A percentile compares a stretch with the other conserved stretches of the same genome.
Conservation (phyloP, 345 rosid species). For the Aquilaria malaccensis region DNA sequence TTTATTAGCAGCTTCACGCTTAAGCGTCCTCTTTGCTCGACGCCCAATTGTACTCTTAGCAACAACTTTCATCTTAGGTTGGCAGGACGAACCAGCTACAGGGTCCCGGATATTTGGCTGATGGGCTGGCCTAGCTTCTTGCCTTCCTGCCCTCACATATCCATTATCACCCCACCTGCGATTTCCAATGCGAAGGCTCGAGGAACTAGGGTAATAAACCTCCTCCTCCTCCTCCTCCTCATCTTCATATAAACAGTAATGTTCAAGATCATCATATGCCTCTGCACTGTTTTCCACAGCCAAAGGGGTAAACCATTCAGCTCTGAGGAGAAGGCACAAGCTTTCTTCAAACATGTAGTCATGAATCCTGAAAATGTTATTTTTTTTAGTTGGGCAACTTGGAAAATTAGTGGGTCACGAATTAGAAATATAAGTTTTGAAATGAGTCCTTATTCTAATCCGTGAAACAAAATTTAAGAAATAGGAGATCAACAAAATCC, state of each 20-base stretch:
- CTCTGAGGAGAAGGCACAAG: slow-evolving; percentile 82
- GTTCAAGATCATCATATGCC: slow-evolving; percentile 36
- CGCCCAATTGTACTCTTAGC: slow-evolving; percentile 46
- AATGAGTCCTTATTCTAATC: no score
- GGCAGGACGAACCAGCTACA: slow-evolving; percentile 51
- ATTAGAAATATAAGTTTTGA: no score
- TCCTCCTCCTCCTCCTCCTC: slow-evolving; percentile 63
- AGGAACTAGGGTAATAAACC: slow-evolving; percentile 38
- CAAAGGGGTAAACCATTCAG: slow-evolving; percentile 72
- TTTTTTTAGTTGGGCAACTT: no score
- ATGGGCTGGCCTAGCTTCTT: slow-evolving; percentile 69
- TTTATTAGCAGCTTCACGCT: slow-evolving; percentile 93
- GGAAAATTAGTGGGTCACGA: no score
- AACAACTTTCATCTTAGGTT: slow-evolving; percentile 51
- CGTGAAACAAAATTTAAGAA: neutral
- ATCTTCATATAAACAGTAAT: slow-evolving; percentile 39
- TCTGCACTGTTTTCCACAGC: slow-evolving; percentile 35
- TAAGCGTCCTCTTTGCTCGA: slow-evolving; percentile 84
- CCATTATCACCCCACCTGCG: slow-evolving; percentile 97
- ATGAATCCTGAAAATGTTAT: slow-evolving; percentile 35
- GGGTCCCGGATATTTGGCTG: slow-evolving; percentile 28
- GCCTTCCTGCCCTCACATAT: slow-evolving; percentile 75
- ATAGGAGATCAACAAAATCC: neutral
- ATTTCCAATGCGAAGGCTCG: slow-evolving; percentile 66
- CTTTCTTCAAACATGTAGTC: slow-evolving; percentile 97